Evolutionary conservation across 768 basidiomycete genomes (phyloP), one percentile per base, ranked within the genome.

Genomic region (Cystobasidium ongulense): DNA sequence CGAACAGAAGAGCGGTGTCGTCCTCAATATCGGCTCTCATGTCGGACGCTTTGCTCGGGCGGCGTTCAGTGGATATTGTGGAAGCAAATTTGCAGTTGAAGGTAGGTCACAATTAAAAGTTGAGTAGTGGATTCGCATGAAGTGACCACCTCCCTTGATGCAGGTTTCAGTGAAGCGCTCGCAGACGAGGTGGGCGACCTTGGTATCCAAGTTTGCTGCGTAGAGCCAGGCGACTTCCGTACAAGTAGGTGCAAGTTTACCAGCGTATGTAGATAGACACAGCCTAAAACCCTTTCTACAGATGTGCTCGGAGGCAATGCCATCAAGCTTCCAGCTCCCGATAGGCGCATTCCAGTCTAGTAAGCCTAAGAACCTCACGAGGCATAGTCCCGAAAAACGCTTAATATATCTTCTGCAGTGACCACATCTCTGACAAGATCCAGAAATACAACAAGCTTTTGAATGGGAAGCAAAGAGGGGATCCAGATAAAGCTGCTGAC

Each of bases 391-490:
- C 52, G 39, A 39, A 23, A 11, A 21, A 8, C 7, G 62, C 17
- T 31, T 25, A 41, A 63, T 41, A 33, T 25, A 7, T 23, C 27
- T 7, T 17, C 63, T 64, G 7, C 33, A 35, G 38, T 64, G 63
- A 39, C 13, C 23, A 41, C 25, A 39, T 64, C 4, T 39, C 63
- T 4, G 38, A 64, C 11, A 64, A 41, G 38, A 64, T 64, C 3
- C 38, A 29, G 36, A 38, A 41, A 10, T 64, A 64, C 38, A 64
- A 64, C 43, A 41, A 39, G 43, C 27, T 27, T 27, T 15, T 27
- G 23, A 29, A 64, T 64, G 63, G 63, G 5, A 64, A 64, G 63
- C 63, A 64, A 36, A 64, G 63, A 64, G 63, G 63, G 4, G n/a
- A 41, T 39, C 63, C 63, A 27, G 63, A 39, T 25, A 39, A 46